These are phyloP conservation scores for Lipomyces starkeyi DNA, from an alignment of 805 yeast genomes.

Conservation along the genomic window DNA sequence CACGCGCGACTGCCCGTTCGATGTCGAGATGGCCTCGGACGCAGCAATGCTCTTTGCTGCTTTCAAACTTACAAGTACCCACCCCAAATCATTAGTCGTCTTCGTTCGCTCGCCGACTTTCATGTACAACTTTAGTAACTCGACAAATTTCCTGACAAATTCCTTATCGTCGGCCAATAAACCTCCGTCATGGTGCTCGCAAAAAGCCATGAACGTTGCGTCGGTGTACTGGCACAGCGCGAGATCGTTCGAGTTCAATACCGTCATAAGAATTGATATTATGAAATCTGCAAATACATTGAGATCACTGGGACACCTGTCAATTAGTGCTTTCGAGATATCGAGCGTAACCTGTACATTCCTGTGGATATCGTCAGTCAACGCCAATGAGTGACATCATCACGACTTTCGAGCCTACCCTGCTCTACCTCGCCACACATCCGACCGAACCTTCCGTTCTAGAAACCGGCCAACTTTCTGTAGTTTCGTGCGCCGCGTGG, in stretches of 20 bases:
- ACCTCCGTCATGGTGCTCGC: conserved; percentile 62
- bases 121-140: conserved; percentile 42
- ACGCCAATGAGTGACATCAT: neutral
- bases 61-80: conserved; percentile 23
- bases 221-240: conserved; percentile 61
- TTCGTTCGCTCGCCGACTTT: conserved; percentile 19
- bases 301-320: conserved; percentile 79
- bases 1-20: conserved; percentile 23
- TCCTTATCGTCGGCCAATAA: conserved; percentile 68
- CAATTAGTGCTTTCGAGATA: conserved; percentile 71
- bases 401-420: conserved; percentile 51
- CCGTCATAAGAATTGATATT: conserved; percentile 60
- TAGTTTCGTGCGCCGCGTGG: conserved; percentile 84
- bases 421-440: conserved; percentile 63
- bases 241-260: conserved; percentile 64
- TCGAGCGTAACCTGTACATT: conserved; percentile 82
- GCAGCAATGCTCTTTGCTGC: conserved; percentile 35
- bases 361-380: conserved; percentile 10
- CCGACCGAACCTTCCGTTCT: conserved; percentile 63
- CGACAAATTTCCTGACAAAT: conserved; percentile 57
- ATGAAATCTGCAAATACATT: conserved; percentile 79
- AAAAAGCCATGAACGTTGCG: conserved; percentile 47
- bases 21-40: conserved; percentile 33
- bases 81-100: conserved; percentile 13
- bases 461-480: conserved; percentile 82